Conservation (phyloP, 2,329 filamentous ascomycete genomes). For the Diaporthe eres region DNA sequence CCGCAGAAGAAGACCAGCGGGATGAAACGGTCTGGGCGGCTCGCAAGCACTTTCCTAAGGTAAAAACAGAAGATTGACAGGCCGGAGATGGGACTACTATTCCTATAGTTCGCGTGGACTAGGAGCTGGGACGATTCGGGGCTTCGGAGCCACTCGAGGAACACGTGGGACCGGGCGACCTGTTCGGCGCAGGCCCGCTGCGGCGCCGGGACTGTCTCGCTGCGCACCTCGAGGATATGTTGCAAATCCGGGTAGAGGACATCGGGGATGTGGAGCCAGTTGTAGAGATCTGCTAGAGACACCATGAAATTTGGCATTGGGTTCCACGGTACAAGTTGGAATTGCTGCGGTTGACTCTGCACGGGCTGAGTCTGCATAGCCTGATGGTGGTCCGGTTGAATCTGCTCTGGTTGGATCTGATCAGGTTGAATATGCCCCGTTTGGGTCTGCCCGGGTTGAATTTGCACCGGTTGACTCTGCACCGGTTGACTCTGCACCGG, state of each 20-base stretch:
- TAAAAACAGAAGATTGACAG: constrained; percentile 21
- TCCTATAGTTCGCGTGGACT: background rate
- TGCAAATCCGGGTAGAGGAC: background rate
- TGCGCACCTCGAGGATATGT: background rate
- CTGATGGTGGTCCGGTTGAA: no score
- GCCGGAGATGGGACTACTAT: background rate
- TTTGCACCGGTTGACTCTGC: no score
- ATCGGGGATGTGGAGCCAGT: constrained; percentile 6
- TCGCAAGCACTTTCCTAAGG: background rate
- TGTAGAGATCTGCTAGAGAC: no score
- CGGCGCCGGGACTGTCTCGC: background rate
- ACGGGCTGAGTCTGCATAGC: no score
- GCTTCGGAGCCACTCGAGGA: background rate
- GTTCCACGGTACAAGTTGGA: no score
- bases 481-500: no score
- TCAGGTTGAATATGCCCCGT: no score
- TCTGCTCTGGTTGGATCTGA: no score
- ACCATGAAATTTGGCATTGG: no score
- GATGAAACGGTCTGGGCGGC: background rate
- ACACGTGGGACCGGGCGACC: background rate
- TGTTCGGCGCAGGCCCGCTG: constrained; percentile 4
- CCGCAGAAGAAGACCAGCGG: constrained; percentile 22
- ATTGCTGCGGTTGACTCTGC: no score
- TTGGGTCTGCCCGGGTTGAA: no score
- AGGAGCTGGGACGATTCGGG: background rate